Percentiles rank a stretch among this genome's conserved stretches.
phyloP scores from a whole-genome alignment of 2,329 filamentous ascomycete species.

The Penicillium griseofulvum region DNA sequence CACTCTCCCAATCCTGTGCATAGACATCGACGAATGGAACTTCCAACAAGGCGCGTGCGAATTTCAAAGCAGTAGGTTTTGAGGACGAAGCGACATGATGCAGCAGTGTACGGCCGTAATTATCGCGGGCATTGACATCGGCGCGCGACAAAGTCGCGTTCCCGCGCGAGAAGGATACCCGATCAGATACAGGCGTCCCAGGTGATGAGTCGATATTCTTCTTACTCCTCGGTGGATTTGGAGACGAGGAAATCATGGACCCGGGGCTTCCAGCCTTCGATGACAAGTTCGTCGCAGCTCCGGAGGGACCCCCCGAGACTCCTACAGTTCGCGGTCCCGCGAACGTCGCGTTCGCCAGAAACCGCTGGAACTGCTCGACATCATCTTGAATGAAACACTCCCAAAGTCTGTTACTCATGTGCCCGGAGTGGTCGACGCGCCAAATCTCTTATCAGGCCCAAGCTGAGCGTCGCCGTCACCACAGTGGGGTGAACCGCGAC shows the following conservation, averaged over 20 bases:
- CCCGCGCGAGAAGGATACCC: constrained; percentile 19
- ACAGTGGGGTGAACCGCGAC: constrained; percentile 78
- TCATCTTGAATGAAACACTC: constrained; percentile 96
- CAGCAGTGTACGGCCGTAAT: constrained; percentile 76
- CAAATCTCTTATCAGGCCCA: constrained; percentile 53
- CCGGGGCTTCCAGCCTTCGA: constrained; percentile 32
- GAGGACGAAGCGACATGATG: constrained; percentile 79
- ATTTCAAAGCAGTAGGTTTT: constrained; percentile 65
- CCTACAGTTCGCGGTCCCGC: constrained; percentile 31
- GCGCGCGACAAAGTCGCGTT: constrained; percentile 50
- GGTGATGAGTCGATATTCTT: constrained; percentile 47
- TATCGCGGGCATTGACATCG: constrained; percentile 83
- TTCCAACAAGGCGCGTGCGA: constrained; percentile 75
- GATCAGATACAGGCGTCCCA: constrained; percentile 47
- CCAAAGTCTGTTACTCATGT: constrained; percentile 97
- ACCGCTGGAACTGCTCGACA: constrained; percentile 88
- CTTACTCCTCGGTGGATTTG: constrained; percentile 48
- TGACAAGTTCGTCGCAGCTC: constrained; percentile 15
- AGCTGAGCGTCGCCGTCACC: constrained; percentile 84
- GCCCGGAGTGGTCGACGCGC: constrained; percentile 42
- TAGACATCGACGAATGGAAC: constrained; percentile 84
- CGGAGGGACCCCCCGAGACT: constrained; percentile 21
- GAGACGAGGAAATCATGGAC: constrained; percentile 30
- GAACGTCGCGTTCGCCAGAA: constrained; percentile 67
- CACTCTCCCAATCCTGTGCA: constrained; percentile 82